Evolutionary conservation across 768 basidiomycete genomes (phyloP).

Genomic region (Krasilnikovozyma curviuscula): DNA sequence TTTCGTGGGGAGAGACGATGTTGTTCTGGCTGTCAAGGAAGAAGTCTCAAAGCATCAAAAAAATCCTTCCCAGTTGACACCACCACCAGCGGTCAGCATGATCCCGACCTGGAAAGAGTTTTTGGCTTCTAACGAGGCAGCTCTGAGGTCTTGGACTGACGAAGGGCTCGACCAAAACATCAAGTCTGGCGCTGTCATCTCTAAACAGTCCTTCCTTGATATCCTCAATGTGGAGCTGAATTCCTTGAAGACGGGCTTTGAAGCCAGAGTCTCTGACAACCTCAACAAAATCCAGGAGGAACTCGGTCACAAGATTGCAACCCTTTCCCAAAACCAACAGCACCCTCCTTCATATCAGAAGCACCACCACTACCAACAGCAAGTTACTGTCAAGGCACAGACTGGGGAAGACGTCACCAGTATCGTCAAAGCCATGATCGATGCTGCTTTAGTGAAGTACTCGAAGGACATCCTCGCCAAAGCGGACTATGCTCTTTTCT

Average conservation of each 20-base stretch:
- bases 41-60: slow-evolving; percentile 10
- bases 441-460: slow-evolving; percentile 46
- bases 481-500: slow-evolving; percentile 68
- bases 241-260: slow-evolving; percentile 17
- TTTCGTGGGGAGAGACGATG: slow-evolving; percentile 20
- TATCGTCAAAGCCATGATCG: slow-evolving; percentile 56
- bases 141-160: slow-evolving; percentile 23
- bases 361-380: neutral
- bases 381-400: slow-evolving; percentile 25
- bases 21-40: slow-evolving; percentile 17
- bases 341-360: neutral
- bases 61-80: neutral
- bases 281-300: slow-evolving; percentile 16
- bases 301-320: slow-evolving; percentile 3
- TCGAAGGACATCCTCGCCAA: slow-evolving; percentile 63
- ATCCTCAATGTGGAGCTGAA: slow-evolving; percentile 25
- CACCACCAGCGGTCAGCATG: neutral
- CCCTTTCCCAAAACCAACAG: slow-evolving; percentile 1
- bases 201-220: slow-evolving; percentile 23
- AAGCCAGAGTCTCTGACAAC: slow-evolving; percentile 16
- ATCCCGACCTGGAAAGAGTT: slow-evolving; percentile 20
- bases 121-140: slow-evolving; percentile 21
- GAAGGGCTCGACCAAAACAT: slow-evolving; percentile 19
- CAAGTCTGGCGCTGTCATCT: slow-evolving; percentile 21
- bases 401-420: slow-evolving; percentile 52